Evolutionary conservation across 2,329 filamentous ascomycete genomes (phyloP).

Genomic region (Colletotrichum sp.): DNA sequence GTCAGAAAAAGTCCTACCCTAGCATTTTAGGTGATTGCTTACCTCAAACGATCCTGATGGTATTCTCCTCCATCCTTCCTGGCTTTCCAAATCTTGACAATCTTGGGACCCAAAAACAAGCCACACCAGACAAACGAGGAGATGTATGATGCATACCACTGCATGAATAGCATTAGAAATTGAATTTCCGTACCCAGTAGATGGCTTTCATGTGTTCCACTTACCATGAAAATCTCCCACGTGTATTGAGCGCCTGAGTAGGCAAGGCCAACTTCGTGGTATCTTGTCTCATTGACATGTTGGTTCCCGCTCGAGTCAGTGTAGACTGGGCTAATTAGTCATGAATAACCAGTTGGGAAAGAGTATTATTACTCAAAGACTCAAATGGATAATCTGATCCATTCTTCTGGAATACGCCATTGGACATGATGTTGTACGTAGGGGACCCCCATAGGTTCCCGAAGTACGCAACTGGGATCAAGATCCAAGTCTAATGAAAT

Average conservation of each 20-base stretch:
- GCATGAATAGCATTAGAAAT: constrained; percentile 43
- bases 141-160: constrained; percentile 58
- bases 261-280: constrained; percentile 54
- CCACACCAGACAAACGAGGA: constrained; percentile 64
- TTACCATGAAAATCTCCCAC: constrained; percentile 40
- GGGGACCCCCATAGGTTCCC: constrained; percentile 54
- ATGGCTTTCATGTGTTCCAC: not conserved
- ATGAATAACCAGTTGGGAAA: not conserved
- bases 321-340: not conserved
- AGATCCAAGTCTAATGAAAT: constrained; percentile 53
- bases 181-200: not conserved
- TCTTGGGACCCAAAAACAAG: constrained; percentile 57
- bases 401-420: constrained; percentile 47
- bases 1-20: not conserved
- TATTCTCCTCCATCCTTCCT: constrained; percentile 27
- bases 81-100: constrained; percentile 41
- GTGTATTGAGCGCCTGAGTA: constrained; percentile 62
- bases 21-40: not conserved
- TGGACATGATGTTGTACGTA: constrained; percentile 58
- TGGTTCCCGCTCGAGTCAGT: constrained; percentile 12
- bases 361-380: constrained; percentile 25
- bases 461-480: constrained; percentile 64
- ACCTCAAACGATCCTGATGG: constrained; percentile 9
- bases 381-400: constrained; percentile 12
- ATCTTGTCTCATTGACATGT: constrained; percentile 48